phyloP scores from a whole-genome alignment of 352 stramenopile species.

The Aphanomyces cochlioides region DNA sequence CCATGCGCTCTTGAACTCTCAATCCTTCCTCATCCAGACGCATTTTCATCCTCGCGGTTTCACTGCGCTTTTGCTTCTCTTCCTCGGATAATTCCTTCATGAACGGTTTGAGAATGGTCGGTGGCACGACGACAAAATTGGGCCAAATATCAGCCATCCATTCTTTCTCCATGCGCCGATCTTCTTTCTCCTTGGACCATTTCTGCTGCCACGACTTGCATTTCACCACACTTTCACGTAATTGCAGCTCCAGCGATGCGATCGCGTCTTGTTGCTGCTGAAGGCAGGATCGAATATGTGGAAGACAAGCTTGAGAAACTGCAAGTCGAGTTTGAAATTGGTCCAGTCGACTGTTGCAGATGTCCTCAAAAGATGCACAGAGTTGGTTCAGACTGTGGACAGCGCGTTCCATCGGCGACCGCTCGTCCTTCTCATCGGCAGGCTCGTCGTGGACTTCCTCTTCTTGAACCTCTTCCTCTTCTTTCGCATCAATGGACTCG shows the following conservation, averaged over 20 bases:
- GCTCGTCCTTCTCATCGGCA: no score
- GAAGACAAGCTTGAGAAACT: background rate
- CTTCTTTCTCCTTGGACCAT: slow-evolving; percentile 39
- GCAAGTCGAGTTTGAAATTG: background rate
- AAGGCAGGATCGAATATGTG: background rate
- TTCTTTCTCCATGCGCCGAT: slow-evolving; percentile 55
- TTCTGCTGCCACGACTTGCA: slow-evolving; percentile 28
- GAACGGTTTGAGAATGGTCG: slow-evolving; percentile 50
- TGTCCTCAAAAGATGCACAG: background rate
- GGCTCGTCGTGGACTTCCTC: no score
- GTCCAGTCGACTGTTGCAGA: background rate
- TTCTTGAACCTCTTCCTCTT: no score
- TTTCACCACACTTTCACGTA: slow-evolving; percentile 8
- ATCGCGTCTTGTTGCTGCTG: background rate
- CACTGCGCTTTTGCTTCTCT: slow-evolving; percentile 36
- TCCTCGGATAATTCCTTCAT: slow-evolving; percentile 24
- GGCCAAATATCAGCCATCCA: slow-evolving; percentile 68
- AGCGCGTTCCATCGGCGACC: background rate
- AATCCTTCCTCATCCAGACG: slow-evolving; percentile 45
- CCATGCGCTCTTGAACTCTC: slow-evolving; percentile 41
- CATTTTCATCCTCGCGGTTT: slow-evolving; percentile 36
- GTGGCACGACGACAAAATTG: slow-evolving; percentile 43
- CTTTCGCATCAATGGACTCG: no score
- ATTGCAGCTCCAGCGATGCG: background rate
- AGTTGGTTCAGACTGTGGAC: background rate